Evolutionary conservation across 139 green algal genomes (phyloP).

Genomic region (Micromonas pusilla): DNA sequence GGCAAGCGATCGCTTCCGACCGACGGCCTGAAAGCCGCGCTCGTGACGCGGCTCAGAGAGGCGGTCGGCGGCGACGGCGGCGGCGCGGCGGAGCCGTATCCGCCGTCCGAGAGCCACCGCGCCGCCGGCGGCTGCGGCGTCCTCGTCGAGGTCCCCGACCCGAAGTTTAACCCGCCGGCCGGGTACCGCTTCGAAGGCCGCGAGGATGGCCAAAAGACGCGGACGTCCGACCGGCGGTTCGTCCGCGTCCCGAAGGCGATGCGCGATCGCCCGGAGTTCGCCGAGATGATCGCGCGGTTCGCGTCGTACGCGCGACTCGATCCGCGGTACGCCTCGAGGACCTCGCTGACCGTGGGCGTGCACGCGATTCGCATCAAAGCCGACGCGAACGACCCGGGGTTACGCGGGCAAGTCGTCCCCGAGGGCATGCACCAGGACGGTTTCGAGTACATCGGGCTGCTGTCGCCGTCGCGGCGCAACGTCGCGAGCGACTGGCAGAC

Average conservation of each 20-base stretch:
- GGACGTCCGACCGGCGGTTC: not conserved
- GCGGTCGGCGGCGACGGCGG: too few species aligned
- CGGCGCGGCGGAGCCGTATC: too few species aligned
- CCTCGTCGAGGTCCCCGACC: not conserved
- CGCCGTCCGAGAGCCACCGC: too few species aligned
- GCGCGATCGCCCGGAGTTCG: not conserved
- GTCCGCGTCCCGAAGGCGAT: not conserved
- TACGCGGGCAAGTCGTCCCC: not conserved
- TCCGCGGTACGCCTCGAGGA: not conserved
- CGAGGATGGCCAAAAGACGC: not conserved
- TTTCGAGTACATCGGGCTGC: not conserved
- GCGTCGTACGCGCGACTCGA: not conserved
- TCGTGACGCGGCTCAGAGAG: too few species aligned
- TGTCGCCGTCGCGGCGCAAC: not conserved
- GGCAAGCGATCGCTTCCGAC: not conserved
- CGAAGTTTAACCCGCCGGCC: not conserved
- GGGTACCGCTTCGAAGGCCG: not conserved
- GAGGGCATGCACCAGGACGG: not conserved
- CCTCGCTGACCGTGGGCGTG: not conserved
- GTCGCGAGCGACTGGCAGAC: not conserved
- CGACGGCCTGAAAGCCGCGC: not conserved
- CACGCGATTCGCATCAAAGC: not conserved
- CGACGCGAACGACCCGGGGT: not conserved
- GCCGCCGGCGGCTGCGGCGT: too few species aligned
- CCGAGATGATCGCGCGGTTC: not conserved